Evolutionary conservation across 2,329 filamentous ascomycete species (phyloP).

Genomic region (Penicillium sp.): DNA sequence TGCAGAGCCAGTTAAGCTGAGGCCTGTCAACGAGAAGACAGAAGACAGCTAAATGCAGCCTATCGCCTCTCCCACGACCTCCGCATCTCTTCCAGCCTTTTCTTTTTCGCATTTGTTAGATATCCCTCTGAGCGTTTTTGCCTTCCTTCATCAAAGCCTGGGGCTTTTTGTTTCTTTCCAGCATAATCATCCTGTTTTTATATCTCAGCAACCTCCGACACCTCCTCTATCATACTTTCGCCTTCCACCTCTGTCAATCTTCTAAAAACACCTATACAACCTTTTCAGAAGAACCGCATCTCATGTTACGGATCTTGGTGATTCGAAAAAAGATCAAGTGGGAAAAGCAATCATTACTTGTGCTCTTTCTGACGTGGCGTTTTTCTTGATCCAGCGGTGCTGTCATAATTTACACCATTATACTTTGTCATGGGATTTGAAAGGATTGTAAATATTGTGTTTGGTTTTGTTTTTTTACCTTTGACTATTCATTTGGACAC

Average conservation of each 20-base stretch:
- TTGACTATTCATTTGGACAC: neutral
- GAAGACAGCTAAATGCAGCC: slow-evolving; percentile 2
- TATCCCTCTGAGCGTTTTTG: slow-evolving; percentile 5
- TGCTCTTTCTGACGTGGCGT: neutral
- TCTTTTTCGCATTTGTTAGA: slow-evolving; percentile 1
- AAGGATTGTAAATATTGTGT: neutral
- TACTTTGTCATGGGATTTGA: neutral
- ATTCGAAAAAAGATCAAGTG: neutral
- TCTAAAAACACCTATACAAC: neutral
- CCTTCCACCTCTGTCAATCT: neutral
- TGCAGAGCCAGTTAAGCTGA: slow-evolving; percentile 13
- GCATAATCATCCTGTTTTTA: neutral
- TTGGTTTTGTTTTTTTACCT: neutral
- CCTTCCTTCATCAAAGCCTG: slow-evolving; percentile 2
- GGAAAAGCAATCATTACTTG: neutral
- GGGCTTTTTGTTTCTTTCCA: slow-evolving; percentile 1
- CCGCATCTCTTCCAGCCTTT: neutral
- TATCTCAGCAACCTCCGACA: neutral
- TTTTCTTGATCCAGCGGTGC: neutral
- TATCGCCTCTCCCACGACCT: neutral
- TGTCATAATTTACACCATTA: neutral
- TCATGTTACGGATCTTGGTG: neutral
- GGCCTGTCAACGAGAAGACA: slow-evolving; percentile 25
- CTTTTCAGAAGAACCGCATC: neutral
- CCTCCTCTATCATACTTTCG: neutral